Evolutionary conservation across 208 protist species (phyloP), one percentile per base, ranked within the genome.

Genomic region (Leptomonas pyrrhocoris): DNA sequence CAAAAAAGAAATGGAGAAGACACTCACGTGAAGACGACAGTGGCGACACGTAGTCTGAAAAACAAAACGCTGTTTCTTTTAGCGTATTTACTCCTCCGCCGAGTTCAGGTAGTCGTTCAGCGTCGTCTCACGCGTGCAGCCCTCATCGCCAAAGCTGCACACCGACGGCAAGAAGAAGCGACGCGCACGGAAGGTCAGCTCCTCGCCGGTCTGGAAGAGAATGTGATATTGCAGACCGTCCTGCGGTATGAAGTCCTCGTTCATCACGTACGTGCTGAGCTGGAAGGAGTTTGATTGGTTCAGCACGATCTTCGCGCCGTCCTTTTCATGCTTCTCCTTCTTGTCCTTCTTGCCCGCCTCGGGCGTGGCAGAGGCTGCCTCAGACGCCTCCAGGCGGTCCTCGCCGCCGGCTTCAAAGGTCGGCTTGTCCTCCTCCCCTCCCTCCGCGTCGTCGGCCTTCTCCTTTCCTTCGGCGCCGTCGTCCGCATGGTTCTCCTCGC

Each of bases 81-180:
- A n/a, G n/a, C n/a, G n/a, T n/a, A n/a, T n/a, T 38, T n/a, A 57
- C 11, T 62, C 25, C 40, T 18, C 38, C 4, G 46, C 40, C 4
- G 34, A 56, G 21, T 54, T 66, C 53, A 67, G 56, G 58, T 71
- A 80, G 30, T 58, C 25, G 36, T n/a, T 25, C 23, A 80, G 34
- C 16, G 64, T 59, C 21, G 21, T 45, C 46, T 80, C 75, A 28
- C 59, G 62, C 49, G 31, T 66, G 58, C 60, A 54, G 55, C 77
- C 72, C 23, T 62, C 34, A 6, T 59, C 54, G 6, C 80, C 80
- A 45, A 73, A 58, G 49, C 9, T 21, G 65, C 67, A 78, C 31
- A 81, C 46, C n/a, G 80, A 74, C 12, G 80, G 80, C 31, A 85
- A 57, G 56, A 80, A 82, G 45, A 81, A 34, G n/a, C 77, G 77